Evolutionary conservation across 805 yeast species (phyloP), one percentile per base, ranked within the genome.

Genomic region (Blastobotrys mokoenaii): DNA sequence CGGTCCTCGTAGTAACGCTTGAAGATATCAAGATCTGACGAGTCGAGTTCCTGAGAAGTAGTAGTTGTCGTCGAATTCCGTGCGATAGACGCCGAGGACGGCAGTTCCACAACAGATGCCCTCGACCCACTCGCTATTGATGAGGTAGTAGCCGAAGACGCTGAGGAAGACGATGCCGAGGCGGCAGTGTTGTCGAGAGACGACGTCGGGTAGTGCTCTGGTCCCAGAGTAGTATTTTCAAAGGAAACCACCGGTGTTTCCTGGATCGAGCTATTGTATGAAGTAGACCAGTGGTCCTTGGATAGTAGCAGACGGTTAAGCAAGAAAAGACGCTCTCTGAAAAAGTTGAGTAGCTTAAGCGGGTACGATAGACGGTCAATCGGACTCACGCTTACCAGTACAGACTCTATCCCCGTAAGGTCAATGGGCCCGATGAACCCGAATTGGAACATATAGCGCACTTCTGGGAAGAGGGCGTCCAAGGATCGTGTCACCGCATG

Each of bases 391-490:
- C 43, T 38, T 3, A 51, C 12, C 10, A 54, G 44, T 2, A 49
- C 47, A 39, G 51, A 50, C 3, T 59, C 58, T 12, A 55, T 44
- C 40, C 61, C 56, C 1, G 59, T 53, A 33, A 52, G 53, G 14
- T 66, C 66, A 42, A 62, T 60, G n/a, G 65, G 63, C 3, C 67
- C 69, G 43, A 58, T 56, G 48, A 64, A 66, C 1, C 66, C 63
- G 48, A 56, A 55, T 32, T 62, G 54, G 52, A 62, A 66, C 35
- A 60, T 58, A 46, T 64, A 66, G 35, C 67, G 49, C 2, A 60
- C 58, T 46, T 66, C 70, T 8, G 69, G 63, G 43, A 64, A 64
- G 29, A 66, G 51, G 1, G 68, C 65, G 46, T 59, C 65, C 38
- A 66, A 43, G 1, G 63, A 57, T 14, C 63, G 53, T 11, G 63